Base-by-base conservation (phyloP, 306 rosid genomes). In the Nissolia schottii region DNA sequence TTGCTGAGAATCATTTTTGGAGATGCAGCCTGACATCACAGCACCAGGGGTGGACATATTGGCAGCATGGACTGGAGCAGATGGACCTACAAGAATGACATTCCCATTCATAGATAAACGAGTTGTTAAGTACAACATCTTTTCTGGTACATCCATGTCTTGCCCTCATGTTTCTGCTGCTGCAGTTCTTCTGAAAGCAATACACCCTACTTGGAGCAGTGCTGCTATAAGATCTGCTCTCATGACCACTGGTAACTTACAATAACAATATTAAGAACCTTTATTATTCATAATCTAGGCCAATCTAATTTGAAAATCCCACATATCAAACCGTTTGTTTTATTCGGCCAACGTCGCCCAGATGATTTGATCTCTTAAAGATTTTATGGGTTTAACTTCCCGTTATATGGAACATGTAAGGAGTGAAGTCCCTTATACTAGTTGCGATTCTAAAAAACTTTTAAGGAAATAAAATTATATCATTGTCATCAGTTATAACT, bases 141-240 rank as follows among this genome's bases (percentile, higher is more conserved):
- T 75, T 29, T 91, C 99, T 12, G 99, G 99, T 40, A 94, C 99
- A 35, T 94, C 99, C 25, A 94, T 94, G 99, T 83, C 99, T 27
- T 89, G 97, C 69, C 97, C 99, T 81, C 99, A 94, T 60, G 84
- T 94, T 54, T 51, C 95, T 38, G 99, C 90, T 16, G 84, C 90
- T 1, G 88, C 90, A 0, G 85, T 87, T 45, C 97, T 94, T 75
- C 86, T 94, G 67, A 88, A 87, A 71, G 92, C 97, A 61, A 83
- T 85, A 13, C 88, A 91, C 78, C 99, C 99, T 1, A 70, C 85
- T 43, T 94, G 99, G 99, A 86, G 84, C 75, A 62, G 80, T 58
- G 97, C 99, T 32, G 97, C 97, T 57, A 86, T 94, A 63, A 90
- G 86, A 82, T 94, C 97, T 66, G 95, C 97, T 46, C 82, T 91